These are phyloP conservation scores for Penicillium hordei DNA, from an alignment of 2,329 filamentous ascomycete genomes.

Conservation along the genomic window DNA sequence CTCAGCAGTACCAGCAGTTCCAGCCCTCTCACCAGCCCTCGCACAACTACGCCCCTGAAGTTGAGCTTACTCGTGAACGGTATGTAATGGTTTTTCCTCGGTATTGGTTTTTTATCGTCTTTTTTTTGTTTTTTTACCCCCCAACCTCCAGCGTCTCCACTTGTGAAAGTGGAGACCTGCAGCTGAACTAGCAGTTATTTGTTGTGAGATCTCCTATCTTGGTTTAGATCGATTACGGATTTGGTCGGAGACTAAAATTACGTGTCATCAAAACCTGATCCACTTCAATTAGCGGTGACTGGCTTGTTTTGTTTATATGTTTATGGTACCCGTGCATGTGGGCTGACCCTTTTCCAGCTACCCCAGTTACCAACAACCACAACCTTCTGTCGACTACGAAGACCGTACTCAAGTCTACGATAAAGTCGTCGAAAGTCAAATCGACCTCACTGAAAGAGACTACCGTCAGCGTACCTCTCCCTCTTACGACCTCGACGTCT, in stretches of 20 bases:
- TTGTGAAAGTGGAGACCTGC: conserved; percentile 13
- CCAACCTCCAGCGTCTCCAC: conserved; percentile 6
- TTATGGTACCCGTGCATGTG: conserved; percentile 21
- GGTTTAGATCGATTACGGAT: conserved; percentile 22
- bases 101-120: background rate
- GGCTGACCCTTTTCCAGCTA: conserved; percentile 47
- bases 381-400: conserved; percentile 53
- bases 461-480: conserved; percentile 63
- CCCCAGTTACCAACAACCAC: conserved; percentile 51
- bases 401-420: conserved; percentile 43
- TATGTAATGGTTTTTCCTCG: conserved; percentile 33
- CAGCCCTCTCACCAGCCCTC: background rate
- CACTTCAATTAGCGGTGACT: conserved; percentile 31
- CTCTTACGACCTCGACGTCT: conserved; percentile 50
- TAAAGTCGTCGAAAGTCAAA: conserved; percentile 48
- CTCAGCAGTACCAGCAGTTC: conserved; percentile 7
- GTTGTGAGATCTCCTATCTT: conserved; percentile 25
- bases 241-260: conserved; percentile 26
- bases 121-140: background rate
- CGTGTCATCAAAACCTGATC: conserved; percentile 25
- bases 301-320: conserved; percentile 29
- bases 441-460: conserved; percentile 60
- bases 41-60: conserved; percentile 38
- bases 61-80: conserved; percentile 54
- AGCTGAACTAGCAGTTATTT: conserved; percentile 16